phyloP scores from a whole-genome alignment of 2,329 filamentous ascomycete species.

The Xylaria sp. region DNA sequence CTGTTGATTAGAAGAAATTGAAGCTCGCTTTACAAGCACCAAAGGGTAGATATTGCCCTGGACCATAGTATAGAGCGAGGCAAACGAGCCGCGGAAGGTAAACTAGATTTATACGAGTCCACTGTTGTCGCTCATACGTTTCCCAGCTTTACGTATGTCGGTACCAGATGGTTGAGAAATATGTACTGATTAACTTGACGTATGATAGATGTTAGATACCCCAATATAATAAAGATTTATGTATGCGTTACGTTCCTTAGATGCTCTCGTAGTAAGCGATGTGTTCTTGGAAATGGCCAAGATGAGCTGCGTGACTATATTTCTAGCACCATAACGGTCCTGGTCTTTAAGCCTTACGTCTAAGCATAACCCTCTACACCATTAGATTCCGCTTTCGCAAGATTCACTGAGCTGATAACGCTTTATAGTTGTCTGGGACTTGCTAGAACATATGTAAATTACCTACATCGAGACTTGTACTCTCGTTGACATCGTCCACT shows the following conservation, averaged over 20 bases:
- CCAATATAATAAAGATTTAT: constrained; percentile 12
- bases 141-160: background rate
- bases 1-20: background rate
- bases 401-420: constrained; percentile 1
- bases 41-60: background rate
- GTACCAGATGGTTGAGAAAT: background rate
- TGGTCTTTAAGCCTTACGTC: background rate
- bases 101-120: background rate
- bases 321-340: background rate
- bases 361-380: background rate
- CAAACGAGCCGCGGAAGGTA: background rate
- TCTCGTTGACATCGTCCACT: too few species aligned
- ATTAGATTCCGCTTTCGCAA: background rate
- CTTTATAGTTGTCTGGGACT: background rate
- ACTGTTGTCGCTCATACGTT: background rate
- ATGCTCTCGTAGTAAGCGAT: background rate
- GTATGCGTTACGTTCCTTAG: background rate
- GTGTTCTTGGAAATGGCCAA: background rate
- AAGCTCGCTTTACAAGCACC: background rate
- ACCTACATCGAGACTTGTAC: too few species aligned
- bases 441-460: too few species aligned
- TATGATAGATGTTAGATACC: constrained; percentile 23
- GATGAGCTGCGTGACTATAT: background rate
- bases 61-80: background rate
- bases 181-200: constrained; percentile 4